A percentile compares a stretch with the other conserved stretches of the same genome.
phyloP scores from a whole-genome alignment of 148 eudicot species.

The Suaeda aralocaspica region DNA sequence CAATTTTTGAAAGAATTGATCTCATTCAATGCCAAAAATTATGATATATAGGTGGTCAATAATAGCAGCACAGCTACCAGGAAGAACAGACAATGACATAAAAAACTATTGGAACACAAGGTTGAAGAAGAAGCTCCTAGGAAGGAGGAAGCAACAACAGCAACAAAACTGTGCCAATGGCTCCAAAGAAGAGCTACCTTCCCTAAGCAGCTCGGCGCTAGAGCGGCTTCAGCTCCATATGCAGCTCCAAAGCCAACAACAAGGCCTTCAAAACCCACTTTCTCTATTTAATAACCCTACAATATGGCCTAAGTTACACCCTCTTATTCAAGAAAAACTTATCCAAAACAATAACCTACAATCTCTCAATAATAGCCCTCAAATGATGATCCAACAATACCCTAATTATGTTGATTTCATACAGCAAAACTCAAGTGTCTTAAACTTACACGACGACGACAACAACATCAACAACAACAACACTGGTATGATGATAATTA shows the following conservation, averaged over 20 bases:
- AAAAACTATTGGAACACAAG: slow-evolving; percentile 84
- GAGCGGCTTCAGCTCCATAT: slow-evolving; percentile 97
- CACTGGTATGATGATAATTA: not conserved
- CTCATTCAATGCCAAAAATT: slow-evolving; percentile 1
- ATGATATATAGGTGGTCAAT: slow-evolving; percentile 68
- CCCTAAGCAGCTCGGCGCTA: slow-evolving; percentile 70
- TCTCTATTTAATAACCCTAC: slow-evolving; percentile 54
- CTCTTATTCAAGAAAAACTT: slow-evolving; percentile 60
- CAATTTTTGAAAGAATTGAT: too few species aligned
- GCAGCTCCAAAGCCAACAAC: slow-evolving; percentile 54
- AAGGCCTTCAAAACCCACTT: slow-evolving; percentile 42
- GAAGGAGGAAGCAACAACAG: slow-evolving; percentile 43
- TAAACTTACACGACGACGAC: slow-evolving; percentile 5
- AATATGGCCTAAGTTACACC: slow-evolving; percentile 75
- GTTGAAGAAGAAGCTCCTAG: slow-evolving; percentile 70
- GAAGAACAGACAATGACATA: slow-evolving; percentile 94
- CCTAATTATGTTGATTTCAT: slow-evolving; percentile 15
- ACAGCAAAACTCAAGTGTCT: slow-evolving; percentile 4
- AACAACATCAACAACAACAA: not conserved
- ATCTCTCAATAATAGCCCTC: slow-evolving; percentile 17
- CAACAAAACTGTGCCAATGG: slow-evolving; percentile 21
- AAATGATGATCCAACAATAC: slow-evolving; percentile 22
- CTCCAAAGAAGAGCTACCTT: slow-evolving; percentile 30
- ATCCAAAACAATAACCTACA: slow-evolving; percentile 41
- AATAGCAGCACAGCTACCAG: slow-evolving; percentile 94